Conservation (phyloP, 805 yeast species). For the Monosporozyma unispora region DNA sequence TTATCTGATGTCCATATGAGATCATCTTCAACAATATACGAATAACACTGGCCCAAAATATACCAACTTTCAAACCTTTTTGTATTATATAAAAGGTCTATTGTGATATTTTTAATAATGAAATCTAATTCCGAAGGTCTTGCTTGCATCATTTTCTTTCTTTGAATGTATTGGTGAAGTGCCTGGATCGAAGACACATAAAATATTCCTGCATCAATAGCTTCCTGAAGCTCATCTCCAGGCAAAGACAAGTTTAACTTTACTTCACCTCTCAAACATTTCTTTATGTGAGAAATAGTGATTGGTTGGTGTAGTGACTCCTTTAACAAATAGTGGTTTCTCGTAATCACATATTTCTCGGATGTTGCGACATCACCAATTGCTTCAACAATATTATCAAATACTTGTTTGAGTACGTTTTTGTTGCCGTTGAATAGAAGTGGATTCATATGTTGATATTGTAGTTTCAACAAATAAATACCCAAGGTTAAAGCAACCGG, state of each 20-base stretch:
- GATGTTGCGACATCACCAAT: conserved; percentile 55
- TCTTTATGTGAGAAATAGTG: conserved; percentile 37
- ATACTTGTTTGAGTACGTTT: conserved; percentile 59
- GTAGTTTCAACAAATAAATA: conserved; percentile 30
- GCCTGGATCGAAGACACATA: conserved; percentile 28
- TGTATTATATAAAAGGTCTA: conserved; percentile 60
- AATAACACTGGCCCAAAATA: conserved; percentile 69
- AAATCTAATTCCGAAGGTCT: conserved; percentile 73
- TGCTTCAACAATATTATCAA: conserved; percentile 64
- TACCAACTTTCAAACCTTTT: conserved; percentile 80
- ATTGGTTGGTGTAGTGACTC: conserved; percentile 41
- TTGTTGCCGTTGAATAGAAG: conserved; percentile 46
- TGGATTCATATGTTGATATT: conserved; percentile 45
- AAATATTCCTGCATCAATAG: conserved; percentile 57
- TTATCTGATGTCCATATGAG: conserved; percentile 89
- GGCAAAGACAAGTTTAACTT: conserved; percentile 27
- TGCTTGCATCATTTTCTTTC: conserved; percentile 73
- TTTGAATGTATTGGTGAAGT: conserved; percentile 34
- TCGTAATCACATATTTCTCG: conserved; percentile 34
- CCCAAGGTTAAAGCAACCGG: conserved; percentile 25
- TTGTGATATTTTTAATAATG: conserved; percentile 54
- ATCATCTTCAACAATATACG: conserved; percentile 77
- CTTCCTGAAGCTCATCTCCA: conserved; percentile 37
- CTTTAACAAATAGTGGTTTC: conserved; percentile 39
- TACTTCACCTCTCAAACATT: conserved; percentile 44